Conservation (phyloP, 441 rosid species). For the Croton setiger region DNA sequence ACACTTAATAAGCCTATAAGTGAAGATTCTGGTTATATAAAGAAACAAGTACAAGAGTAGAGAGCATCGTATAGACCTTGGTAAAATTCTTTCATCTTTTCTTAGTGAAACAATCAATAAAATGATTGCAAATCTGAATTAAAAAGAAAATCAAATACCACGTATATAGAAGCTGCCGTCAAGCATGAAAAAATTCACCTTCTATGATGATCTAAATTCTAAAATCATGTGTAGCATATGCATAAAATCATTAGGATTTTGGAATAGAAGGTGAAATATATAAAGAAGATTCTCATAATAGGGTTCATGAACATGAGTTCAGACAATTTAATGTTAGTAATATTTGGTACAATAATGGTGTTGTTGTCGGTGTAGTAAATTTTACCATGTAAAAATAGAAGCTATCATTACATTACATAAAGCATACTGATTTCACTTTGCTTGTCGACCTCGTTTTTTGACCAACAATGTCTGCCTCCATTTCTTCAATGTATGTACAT, state of each 20-base stretch:
- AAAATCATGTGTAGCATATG: no score
- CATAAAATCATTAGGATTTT: no score
- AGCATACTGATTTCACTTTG: constrained; percentile 16
- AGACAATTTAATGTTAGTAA: not conserved
- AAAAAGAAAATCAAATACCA: not conserved
- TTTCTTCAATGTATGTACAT: not conserved
- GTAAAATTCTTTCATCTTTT: no score
- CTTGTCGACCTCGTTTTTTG: constrained; percentile 23
- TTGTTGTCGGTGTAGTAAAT: constrained; percentile 6
- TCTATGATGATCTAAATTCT: no score
- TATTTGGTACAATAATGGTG: not conserved
- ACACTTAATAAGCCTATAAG: no score
- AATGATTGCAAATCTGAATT: not conserved
- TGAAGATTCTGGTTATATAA: no score
- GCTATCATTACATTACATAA: constrained; percentile 13
- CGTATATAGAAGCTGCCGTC: no score
- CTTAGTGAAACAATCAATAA: no score
- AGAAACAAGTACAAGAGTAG: no score
- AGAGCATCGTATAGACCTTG: no score
- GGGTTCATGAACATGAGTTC: constrained; percentile 21
- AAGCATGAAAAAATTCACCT: not conserved
- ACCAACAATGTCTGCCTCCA: constrained; percentile 8
- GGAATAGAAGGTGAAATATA: not conserved
- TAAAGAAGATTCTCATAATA: constrained; percentile 2
- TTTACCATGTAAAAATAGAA: not conserved